These are phyloP conservation scores for Linnemannia elongata DNA, from an alignment of 192 early-diverging fungal species.

Conservation along the genomic window DNA sequence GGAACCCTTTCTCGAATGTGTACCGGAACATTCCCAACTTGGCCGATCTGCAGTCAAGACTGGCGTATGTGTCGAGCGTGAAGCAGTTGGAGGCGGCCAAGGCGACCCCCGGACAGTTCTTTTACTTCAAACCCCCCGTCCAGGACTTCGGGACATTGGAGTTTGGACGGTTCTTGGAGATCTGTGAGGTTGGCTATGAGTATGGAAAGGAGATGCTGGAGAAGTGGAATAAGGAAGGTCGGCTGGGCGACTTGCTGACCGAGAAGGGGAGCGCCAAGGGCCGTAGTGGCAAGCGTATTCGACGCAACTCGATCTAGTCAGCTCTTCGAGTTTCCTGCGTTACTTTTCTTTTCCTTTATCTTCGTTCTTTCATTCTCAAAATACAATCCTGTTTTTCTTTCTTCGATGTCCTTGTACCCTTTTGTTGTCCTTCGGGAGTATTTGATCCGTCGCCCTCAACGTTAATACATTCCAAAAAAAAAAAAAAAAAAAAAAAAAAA, in stretches of 20 bases:
- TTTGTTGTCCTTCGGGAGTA: too few relatives aligned
- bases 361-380: too few relatives aligned
- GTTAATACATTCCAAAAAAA: too few relatives aligned
- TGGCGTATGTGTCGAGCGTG: slow-evolving; percentile 95
- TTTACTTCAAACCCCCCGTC: slow-evolving; percentile 92
- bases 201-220: slow-evolving; percentile 82
- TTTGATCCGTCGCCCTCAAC: too few relatives aligned
- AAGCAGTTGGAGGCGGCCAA: slow-evolving; percentile 93
- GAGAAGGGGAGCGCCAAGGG: slow-evolving; percentile 31
- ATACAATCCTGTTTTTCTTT: too few relatives aligned
- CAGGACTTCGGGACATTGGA: slow-evolving; percentile 89
- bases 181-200: slow-evolving; percentile 88
- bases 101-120: slow-evolving; percentile 74
- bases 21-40: slow-evolving; percentile 86
- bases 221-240: slow-evolving; percentile 86
- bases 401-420: too few relatives aligned
- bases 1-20: slow-evolving; percentile 80
- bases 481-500: too few relatives aligned
- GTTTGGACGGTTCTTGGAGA: slow-evolving; percentile 92
- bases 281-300: slow-evolving; percentile 39
- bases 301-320: slow-evolving; percentile 46
- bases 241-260: slow-evolving; percentile 46
- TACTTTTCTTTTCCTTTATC: too few relatives aligned
- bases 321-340: background rate
- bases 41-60: slow-evolving; percentile 93